phyloP scores from a whole-genome alignment of 257 asterid genomes.

The Thymus mandschuricus region DNA sequence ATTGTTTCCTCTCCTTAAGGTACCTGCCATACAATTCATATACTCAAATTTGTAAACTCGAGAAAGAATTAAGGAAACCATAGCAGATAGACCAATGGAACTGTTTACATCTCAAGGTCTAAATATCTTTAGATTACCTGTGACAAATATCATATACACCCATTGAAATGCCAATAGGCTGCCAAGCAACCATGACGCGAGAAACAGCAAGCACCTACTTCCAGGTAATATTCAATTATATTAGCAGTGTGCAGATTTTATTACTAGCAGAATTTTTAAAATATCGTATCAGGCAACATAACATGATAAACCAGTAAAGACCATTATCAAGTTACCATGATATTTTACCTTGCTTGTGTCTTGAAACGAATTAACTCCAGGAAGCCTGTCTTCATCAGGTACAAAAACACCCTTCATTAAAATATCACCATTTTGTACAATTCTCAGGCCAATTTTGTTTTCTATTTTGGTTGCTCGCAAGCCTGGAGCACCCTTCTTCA shows the following conservation, averaged over 20 bases:
- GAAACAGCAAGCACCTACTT: conserved; percentile 94
- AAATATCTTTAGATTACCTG: conserved; percentile 52
- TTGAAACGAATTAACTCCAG: conserved; percentile 88
- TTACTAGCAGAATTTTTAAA: too few species aligned
- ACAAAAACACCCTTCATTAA: conserved; percentile 76
- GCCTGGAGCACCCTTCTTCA: conserved; percentile 86
- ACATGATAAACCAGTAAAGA: neutral
- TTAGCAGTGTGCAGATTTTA: conserved; percentile 11
- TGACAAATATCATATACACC: conserved; percentile 97
- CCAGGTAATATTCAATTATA: conserved; percentile 30
- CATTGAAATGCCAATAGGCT: conserved; percentile 94
- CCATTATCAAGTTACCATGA: conserved; percentile 25
- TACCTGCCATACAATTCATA: conserved; percentile 55
- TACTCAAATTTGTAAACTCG: conserved; percentile 18
- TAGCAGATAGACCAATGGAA: neutral
- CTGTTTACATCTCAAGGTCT: neutral
- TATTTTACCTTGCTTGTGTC: conserved; percentile 84
- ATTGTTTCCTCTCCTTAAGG: conserved; percentile 94
- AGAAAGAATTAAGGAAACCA: conserved; percentile 7
- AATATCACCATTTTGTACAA: conserved; percentile 95
- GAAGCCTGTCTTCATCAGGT: conserved; percentile 90
- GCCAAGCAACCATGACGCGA: conserved; percentile 95
- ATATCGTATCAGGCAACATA: conserved; percentile 1
- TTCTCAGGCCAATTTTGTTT: conserved; percentile 89
- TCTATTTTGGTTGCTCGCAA: conserved; percentile 89